Percentiles rank a stretch among this genome's conserved stretches.
Conservation (phyloP, 192 early-diverging fungal genomes). For the Rhizophagus clarus region DNA sequence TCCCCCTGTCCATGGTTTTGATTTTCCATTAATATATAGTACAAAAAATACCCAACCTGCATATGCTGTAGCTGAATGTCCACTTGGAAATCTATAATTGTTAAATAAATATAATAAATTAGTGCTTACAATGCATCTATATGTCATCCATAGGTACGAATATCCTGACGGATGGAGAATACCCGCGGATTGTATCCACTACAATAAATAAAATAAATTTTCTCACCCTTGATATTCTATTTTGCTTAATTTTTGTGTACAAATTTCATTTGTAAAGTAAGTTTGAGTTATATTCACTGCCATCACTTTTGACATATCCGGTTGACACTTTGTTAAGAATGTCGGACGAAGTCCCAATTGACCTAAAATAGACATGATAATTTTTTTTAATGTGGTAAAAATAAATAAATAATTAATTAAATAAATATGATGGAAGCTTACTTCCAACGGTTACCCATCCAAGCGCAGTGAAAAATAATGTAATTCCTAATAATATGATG, state of each 20-base stretch:
- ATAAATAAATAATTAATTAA: too few relatives aligned
- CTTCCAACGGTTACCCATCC: constrained; percentile 29
- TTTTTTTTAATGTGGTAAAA: too few relatives aligned
- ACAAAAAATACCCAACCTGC: constrained; percentile 33
- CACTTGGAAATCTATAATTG: constrained; percentile 35
- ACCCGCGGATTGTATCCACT: too few relatives aligned
- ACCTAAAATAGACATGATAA: neutral
- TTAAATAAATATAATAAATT: too few relatives aligned
- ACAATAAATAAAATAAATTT: neutral
- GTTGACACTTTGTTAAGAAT: constrained; percentile 32
- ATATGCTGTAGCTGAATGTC: constrained; percentile 33
- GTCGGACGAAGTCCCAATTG: constrained; percentile 27
- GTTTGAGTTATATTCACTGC: neutral
- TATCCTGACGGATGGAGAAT: too few relatives aligned
- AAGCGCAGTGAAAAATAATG: constrained; percentile 21
- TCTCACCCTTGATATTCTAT: constrained; percentile 34
- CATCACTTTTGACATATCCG: neutral
- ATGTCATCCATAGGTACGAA: too few relatives aligned
- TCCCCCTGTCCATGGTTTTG: constrained; percentile 31
- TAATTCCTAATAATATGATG: constrained; percentile 8
- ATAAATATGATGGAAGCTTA: too few relatives aligned
- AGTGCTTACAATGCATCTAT: too few relatives aligned
- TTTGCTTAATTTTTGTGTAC: constrained; percentile 21
- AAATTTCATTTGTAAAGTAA: constrained; percentile 32
- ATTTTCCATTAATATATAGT: constrained; percentile 30